Conservation (phyloP, 805 yeast species). For the Barnettozyma pratensis region DNA sequence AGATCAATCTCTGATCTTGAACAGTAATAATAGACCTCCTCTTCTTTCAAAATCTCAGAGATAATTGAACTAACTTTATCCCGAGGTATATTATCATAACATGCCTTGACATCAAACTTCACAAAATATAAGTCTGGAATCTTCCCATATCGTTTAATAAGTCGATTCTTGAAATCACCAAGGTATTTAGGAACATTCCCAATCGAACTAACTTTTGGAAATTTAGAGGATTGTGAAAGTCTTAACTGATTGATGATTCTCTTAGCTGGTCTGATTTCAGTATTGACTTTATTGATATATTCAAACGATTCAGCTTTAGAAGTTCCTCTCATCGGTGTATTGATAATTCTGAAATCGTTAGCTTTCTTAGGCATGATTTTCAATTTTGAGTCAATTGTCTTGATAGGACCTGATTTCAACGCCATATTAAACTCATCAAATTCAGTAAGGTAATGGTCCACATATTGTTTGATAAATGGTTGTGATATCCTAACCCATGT, state of each 20-base stretch:
- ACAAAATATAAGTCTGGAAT: slow-evolving; percentile 43
- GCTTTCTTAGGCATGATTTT: slow-evolving; percentile 55
- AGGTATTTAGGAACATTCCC: slow-evolving; percentile 40
- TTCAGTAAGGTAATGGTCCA: slow-evolving; percentile 29
- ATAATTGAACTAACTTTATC: slow-evolving; percentile 33
- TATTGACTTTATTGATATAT: slow-evolving; percentile 31
- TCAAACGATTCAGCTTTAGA: slow-evolving; percentile 28
- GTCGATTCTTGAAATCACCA: slow-evolving; percentile 29
- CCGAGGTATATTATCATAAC: slow-evolving; percentile 70
- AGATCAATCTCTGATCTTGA: slow-evolving; percentile 14
- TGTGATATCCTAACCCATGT: slow-evolving; percentile 46
- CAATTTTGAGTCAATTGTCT: slow-evolving; percentile 28
- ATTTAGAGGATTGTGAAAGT: slow-evolving; percentile 18
- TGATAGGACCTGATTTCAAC: slow-evolving; percentile 14
- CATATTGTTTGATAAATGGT: slow-evolving; percentile 40
- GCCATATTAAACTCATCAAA: slow-evolving; percentile 15
- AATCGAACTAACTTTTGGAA: slow-evolving; percentile 36
- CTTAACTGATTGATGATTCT: slow-evolving; percentile 32
- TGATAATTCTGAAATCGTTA: slow-evolving; percentile 53
- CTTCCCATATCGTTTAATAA: slow-evolving; percentile 16
- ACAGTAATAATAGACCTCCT: slow-evolving; percentile 9
- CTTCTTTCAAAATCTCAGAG: slow-evolving; percentile 25
- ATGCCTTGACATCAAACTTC: slow-evolving; percentile 71
- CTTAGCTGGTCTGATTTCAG: slow-evolving; percentile 40
- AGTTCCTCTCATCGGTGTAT: slow-evolving; percentile 43